Conservation (phyloP, 2,329 filamentous ascomycete species). For the Albifimbria verrucaria region DNA sequence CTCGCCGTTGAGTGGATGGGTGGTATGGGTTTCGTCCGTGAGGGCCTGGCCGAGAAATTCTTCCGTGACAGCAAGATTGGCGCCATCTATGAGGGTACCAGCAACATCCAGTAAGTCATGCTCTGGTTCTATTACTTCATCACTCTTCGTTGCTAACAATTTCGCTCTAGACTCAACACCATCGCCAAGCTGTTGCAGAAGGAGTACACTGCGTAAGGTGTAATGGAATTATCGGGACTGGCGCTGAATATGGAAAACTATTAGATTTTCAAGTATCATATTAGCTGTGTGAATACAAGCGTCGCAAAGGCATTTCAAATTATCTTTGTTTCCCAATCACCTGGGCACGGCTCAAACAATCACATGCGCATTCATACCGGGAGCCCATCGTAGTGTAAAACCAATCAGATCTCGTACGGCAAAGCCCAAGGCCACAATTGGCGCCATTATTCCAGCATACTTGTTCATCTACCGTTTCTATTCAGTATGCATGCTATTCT, state of each 20-base stretch:
- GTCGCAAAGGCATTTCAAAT: neutral
- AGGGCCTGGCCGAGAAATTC: conserved; percentile 96
- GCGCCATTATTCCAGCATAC: neutral
- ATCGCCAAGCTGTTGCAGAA: conserved; percentile 63
- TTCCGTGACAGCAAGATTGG: conserved; percentile 98
- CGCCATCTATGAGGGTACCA: conserved; percentile 92
- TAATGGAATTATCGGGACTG: neutral
- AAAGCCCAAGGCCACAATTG: no score
- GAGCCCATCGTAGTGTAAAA: no score
- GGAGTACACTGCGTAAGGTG: conserved; percentile 47
- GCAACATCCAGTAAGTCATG: conserved; percentile 62
- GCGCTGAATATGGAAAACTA: neutral
- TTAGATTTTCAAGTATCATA: neutral
- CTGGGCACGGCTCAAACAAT: no score
- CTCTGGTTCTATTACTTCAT: conserved; percentile 7
- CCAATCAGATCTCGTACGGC: no score
- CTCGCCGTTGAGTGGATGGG: conserved; percentile 98
- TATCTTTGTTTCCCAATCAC: neutral
- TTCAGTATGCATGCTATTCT: conserved; percentile 18
- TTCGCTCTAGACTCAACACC: conserved; percentile 52
- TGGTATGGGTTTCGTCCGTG: conserved; percentile 96
- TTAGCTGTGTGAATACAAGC: neutral
- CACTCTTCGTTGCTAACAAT: conserved; percentile 10
- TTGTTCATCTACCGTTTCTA: conserved; percentile 16
- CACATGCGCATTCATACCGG: no score